Percentiles rank a stretch among this genome's conserved stretches.
Evolutionary conservation across 352 stramenopile species (phyloP).

Genomic region (Pythium monospermum): DNA sequence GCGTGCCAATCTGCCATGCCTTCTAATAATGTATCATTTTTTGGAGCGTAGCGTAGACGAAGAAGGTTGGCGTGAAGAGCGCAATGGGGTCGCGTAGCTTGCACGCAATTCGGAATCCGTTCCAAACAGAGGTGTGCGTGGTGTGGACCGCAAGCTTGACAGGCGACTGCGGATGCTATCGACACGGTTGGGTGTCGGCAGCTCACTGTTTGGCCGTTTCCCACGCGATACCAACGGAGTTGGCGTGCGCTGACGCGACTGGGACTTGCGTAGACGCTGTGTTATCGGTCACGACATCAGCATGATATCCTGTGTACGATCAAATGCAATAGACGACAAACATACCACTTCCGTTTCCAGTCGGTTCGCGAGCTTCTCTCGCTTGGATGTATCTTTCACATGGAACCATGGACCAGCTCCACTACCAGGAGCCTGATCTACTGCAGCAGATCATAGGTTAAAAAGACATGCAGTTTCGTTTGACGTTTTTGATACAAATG

Average conservation of each 20-base stretch:
- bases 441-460: no score
- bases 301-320: no score
- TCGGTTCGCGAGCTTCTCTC: not conserved
- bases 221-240: constrained; percentile 14
- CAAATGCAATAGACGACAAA: not conserved
- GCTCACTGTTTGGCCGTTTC: constrained; percentile 27
- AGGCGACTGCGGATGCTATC: constrained; percentile 48
- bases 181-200: constrained; percentile 15
- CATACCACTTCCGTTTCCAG: not conserved
- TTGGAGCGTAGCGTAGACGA: no score
- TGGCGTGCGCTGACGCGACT: constrained; percentile 10
- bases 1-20: no score
- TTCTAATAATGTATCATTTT: no score
- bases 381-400: not conserved
- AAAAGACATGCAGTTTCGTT: no score
- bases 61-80: constrained; percentile 24
- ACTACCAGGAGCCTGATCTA: no score
- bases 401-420: not conserved
- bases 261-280: constrained; percentile 17
- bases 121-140: constrained; percentile 47
- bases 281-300: no score
- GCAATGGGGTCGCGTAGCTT: constrained; percentile 70
- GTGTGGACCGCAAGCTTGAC: constrained; percentile 38
- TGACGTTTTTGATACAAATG: no score
- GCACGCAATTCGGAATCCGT: constrained; percentile 63